These are phyloP conservation scores for Terfezia boudieri DNA, from an alignment of 495 filamentous ascomycete genomes.

Conservation along the genomic window DNA sequence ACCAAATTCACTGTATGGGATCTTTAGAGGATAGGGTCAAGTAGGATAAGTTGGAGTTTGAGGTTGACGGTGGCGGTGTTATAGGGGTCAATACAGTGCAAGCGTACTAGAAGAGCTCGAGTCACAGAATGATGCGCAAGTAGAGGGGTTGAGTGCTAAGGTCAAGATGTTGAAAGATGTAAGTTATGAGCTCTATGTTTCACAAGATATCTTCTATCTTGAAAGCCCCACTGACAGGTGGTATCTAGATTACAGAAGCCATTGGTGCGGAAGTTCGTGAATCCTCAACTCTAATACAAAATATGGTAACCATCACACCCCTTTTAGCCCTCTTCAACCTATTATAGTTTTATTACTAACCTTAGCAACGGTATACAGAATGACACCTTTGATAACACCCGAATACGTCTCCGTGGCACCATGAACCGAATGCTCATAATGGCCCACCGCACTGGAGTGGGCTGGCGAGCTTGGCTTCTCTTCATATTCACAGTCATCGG, in stretches of 20 bases:
- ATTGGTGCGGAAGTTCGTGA: conserved; percentile 90
- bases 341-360: conserved; percentile 9
- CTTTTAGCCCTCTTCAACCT: background rate
- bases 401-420: conserved; percentile 57
- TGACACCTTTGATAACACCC: conserved; percentile 67
- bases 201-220: background rate
- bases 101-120: conserved; percentile 84
- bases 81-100: conserved; percentile 77
- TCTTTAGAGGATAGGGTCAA: background rate
- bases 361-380: conserved; percentile 23
- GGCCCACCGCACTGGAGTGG: conserved; percentile 79
- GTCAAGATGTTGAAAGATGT: conserved; percentile 86
- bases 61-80: background rate
- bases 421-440: conserved; percentile 96
- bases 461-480: conserved; percentile 77
- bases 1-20: conserved; percentile 48
- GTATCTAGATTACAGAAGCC: conserved; percentile 52
- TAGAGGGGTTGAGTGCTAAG: conserved; percentile 76
- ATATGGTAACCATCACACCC: conserved; percentile 27
- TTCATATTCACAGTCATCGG: conserved; percentile 66
- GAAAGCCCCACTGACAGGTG: background rate
- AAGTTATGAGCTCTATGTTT: conserved; percentile 19
- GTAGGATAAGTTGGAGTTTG: conserved; percentile 7
- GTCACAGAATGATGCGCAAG: conserved; percentile 78
- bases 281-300: conserved; percentile 58